These are phyloP conservation scores for Mucor piriformis DNA, from an alignment of 371 early-diverging fungal species.

Conservation along the genomic window DNA sequence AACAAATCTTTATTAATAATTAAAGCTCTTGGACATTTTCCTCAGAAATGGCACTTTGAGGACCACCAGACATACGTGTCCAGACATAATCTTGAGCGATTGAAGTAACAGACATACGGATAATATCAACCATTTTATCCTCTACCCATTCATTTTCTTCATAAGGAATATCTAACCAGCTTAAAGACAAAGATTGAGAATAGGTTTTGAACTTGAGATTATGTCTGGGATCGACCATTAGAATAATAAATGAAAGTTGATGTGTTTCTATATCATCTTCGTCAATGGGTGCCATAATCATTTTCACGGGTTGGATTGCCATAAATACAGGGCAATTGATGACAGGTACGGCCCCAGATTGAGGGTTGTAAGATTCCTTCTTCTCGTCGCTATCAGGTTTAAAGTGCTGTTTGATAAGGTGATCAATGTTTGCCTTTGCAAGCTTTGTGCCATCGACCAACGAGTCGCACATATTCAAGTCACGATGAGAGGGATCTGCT, in stretches of 20 bases:
- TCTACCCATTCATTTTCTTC: slow-evolving; percentile 76
- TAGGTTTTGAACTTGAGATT: slow-evolving; percentile 59
- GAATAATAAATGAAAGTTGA: slow-evolving; percentile 54
- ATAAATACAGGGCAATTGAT: slow-evolving; percentile 67
- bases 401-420: slow-evolving; percentile 27
- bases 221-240: slow-evolving; percentile 66
- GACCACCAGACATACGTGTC: slow-evolving; percentile 59
- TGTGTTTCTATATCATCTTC: slow-evolving; percentile 30
- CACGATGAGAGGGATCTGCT: slow-evolving; percentile 37
- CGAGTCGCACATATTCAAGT: slow-evolving; percentile 66
- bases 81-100: slow-evolving; percentile 74
- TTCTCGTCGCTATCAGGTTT: slow-evolving; percentile 13
- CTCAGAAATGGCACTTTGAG: slow-evolving; percentile 4
- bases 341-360: slow-evolving; percentile 50
- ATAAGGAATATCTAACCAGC: slow-evolving; percentile 66
- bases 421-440: slow-evolving; percentile 40
- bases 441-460: slow-evolving; percentile 58
- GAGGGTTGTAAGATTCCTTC: slow-evolving; percentile 27
- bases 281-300: slow-evolving; percentile 20
- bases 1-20: too few species aligned
- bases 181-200: slow-evolving; percentile 62
- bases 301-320: slow-evolving; percentile 65
- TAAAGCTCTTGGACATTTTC: slow-evolving; percentile 13
- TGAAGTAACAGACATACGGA: slow-evolving; percentile 59
- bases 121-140: slow-evolving; percentile 62